Evolutionary conservation across 345 rosid species (phyloP), one percentile per base, ranked within the genome.

Genomic region (Salix viminalis): DNA sequence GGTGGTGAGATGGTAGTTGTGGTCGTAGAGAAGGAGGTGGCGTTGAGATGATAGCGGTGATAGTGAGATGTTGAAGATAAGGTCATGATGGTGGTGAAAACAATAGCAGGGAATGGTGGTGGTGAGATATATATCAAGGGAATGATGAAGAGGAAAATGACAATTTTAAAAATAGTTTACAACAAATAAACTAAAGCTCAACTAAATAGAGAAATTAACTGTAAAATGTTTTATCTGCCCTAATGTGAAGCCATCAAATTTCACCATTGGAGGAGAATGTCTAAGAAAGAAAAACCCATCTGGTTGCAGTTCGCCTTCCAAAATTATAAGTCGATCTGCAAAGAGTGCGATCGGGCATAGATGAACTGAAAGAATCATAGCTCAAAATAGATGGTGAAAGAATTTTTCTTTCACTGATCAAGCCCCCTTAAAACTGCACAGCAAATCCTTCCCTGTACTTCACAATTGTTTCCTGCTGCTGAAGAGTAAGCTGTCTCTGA

Each of bases 81-180:
- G 36, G 36, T 34, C 13, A 41, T 0, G 13, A 41, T 41, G 13
- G 3, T 10, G 13, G 13, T 1, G 3, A 41, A 10, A 41, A 41
- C 10, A 41, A 2, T 9, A 1, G 8, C 0, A 1, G 44, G 13
- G 8, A 41, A 41, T 41, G 13, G 0, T 41, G 4, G 13, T 41
- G 4, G 1, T 41, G 13, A 41, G 3, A 10, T 28, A 28, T 28
- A 28, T 2, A 41, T 2, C 12, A 2, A 2, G 2, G 0, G 0
- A 32, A 32, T 41, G 1, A 9, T 9, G 12, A 8, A 8, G 3
- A 0, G 8, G 13, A 41, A 41, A 11, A 41, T 41, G 44, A 2
- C 8, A 41, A 41, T 30, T 30, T 41, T 41, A 2, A 41, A 41
- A 41, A 41, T 41, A 41, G 2, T 41, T 9, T 10, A 41, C 0